Evolutionary conservation across 768 basidiomycete species (phyloP).

Genomic region (Crepidotus variabilis): DNA sequence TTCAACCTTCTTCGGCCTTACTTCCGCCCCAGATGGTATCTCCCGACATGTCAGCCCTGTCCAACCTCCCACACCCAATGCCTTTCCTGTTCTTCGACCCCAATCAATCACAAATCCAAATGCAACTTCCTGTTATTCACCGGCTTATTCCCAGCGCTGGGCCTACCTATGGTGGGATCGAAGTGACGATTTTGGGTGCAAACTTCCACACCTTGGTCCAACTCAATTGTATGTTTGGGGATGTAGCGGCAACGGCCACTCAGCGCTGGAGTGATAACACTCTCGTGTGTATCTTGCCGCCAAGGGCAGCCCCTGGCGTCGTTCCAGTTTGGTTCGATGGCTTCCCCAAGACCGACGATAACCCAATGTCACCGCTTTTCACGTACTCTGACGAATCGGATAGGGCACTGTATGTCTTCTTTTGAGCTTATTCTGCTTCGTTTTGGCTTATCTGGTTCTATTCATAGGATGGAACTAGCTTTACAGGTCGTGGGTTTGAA

Average conservation of each 20-base stretch:
- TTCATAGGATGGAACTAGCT: slow-evolving; percentile 85
- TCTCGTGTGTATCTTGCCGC: slow-evolving; percentile 87
- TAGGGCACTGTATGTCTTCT: slow-evolving; percentile 67
- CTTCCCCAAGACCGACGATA: slow-evolving; percentile 55
- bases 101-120: slow-evolving; percentile 38
- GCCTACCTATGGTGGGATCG: slow-evolving; percentile 89
- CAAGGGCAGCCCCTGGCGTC: slow-evolving; percentile 73
- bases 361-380: slow-evolving; percentile 59
- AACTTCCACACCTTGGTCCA: slow-evolving; percentile 79
- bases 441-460: slow-evolving; percentile 8
- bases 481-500: slow-evolving; percentile 93
- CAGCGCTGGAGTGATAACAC: slow-evolving; percentile 93
- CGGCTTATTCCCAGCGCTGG: slow-evolving; percentile 81
- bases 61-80: slow-evolving; percentile 30
- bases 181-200: slow-evolving; percentile 89
- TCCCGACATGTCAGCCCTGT: slow-evolving; percentile 12
- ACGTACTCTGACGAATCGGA: slow-evolving; percentile 92
- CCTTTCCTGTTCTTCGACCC: slow-evolving; percentile 64
- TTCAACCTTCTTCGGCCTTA: slow-evolving; percentile 1
- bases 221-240: slow-evolving; percentile 83
- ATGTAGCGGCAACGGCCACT: slow-evolving; percentile 74
- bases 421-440: slow-evolving; percentile 2
- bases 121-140: slow-evolving; percentile 72
- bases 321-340: slow-evolving; percentile 91
- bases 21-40: neutral